phyloP scores from a whole-genome alignment of 148 eudicot genomes.

The Dianthus caryophyllus region DNA sequence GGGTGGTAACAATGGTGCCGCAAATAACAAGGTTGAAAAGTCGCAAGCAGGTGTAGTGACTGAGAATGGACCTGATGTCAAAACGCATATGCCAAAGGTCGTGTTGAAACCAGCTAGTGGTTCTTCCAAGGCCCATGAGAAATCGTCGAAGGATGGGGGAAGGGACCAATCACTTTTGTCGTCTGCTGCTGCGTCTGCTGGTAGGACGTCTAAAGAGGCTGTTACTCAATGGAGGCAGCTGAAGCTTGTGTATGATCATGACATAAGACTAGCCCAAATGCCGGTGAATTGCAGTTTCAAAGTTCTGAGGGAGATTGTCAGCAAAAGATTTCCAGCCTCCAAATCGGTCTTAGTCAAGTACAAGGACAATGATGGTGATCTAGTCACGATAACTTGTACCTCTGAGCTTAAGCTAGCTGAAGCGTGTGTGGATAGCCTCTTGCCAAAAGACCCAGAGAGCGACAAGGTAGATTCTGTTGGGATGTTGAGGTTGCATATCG shows the following conservation, averaged over 20 bases:
- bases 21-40: constrained; percentile 45
- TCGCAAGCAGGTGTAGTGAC: constrained; percentile 30
- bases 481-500: constrained; percentile 75
- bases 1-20: constrained; percentile 27
- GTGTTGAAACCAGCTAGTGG: constrained; percentile 65
- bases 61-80: constrained; percentile 61
- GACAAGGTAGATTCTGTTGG: constrained; percentile 49
- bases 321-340: constrained; percentile 67
- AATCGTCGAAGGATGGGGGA: constrained; percentile 27
- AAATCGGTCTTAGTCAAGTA: constrained; percentile 80
- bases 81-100: constrained; percentile 51
- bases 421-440: constrained; percentile 49
- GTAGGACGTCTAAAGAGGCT: constrained; percentile 23
- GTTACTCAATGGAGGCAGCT: constrained; percentile 52
- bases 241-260: constrained; percentile 93
- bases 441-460: constrained; percentile 51
- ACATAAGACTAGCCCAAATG: constrained; percentile 88
- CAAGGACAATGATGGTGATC: constrained; percentile 77
- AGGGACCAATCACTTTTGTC: constrained; percentile 28
- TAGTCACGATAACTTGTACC: constrained; percentile 81
- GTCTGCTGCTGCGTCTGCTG: constrained; percentile 20
- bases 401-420: constrained; percentile 80
- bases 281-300: constrained; percentile 69
- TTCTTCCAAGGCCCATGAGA: constrained; percentile 36
- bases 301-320: constrained; percentile 67